Percentiles rank a stretch among this genome's conserved stretches.
phyloP scores from a whole-genome alignment of 352 stramenopile species.

The Phytophthora litchii region DNA sequence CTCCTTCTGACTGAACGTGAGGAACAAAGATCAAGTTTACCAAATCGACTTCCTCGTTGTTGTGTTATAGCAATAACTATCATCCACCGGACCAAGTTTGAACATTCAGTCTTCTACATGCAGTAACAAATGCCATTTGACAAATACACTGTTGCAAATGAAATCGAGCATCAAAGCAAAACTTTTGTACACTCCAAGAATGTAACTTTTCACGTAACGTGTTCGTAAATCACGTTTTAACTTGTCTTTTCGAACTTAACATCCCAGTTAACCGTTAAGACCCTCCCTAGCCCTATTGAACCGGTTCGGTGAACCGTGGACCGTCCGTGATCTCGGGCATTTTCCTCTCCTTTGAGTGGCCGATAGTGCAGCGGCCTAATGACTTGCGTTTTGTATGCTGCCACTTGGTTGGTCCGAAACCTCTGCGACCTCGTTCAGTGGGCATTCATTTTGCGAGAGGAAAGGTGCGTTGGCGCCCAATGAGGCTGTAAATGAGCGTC shows the following conservation, averaged over 20 bases:
- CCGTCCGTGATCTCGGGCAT: conserved; percentile 4
- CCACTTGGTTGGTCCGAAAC: conserved; percentile 44
- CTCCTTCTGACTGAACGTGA: too few species aligned
- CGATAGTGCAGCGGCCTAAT: conserved; percentile 29
- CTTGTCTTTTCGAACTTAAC: neutral
- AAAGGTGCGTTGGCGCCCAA: conserved; percentile 44
- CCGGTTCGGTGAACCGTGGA: conserved; percentile 31
- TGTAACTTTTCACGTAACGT: too few species aligned
- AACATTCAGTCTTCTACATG: too few species aligned
- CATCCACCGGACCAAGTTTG: too few species aligned
- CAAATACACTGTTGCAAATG: too few species aligned
- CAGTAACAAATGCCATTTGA: too few species aligned
- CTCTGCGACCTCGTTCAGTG: conserved; percentile 23
- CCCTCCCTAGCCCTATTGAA: conserved; percentile 6
- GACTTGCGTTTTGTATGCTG: conserved; percentile 30
- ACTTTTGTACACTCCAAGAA: too few species aligned
- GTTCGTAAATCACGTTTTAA: too few species aligned
- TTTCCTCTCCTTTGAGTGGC: conserved; percentile 35
- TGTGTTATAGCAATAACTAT: too few species aligned
- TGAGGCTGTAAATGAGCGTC: neutral
- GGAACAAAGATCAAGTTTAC: too few species aligned
- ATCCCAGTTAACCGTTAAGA: neutral
- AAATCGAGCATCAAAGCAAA: too few species aligned
- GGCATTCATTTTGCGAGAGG: conserved; percentile 58
- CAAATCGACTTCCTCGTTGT: too few species aligned